Percentiles rank a stretch among this genome's conserved stretches.
phyloP scores from a whole-genome alignment of 225 moss, liverwort and hornwort species.

The Physcomitrellopsis africana region DNA sequence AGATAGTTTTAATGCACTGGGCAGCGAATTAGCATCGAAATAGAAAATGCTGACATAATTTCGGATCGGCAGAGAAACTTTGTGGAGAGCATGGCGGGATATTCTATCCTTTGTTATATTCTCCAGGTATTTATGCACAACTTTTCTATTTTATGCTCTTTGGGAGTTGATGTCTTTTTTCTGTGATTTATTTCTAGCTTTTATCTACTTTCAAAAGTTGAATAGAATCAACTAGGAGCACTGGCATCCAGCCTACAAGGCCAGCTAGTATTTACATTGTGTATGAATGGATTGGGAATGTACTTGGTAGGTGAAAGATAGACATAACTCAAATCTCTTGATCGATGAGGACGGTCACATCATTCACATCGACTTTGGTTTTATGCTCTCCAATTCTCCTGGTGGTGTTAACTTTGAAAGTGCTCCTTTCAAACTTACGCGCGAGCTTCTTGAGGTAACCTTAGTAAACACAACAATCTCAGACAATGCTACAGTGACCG shows the following conservation, averaged over 20 bases:
- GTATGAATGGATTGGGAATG: conserved; percentile 9
- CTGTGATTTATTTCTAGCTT: not conserved
- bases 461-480: conserved; percentile 2
- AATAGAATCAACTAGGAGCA: conserved; percentile 19
- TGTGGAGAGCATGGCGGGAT: conserved; percentile 99
- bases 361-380: conserved; percentile 98
- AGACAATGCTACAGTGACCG: conserved; percentile 5
- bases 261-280: no score
- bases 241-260: not conserved
- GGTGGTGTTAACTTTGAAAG: conserved; percentile 99
- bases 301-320: conserved; percentile 82
- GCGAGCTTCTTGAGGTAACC: conserved; percentile 94
- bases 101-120: conserved; percentile 95
- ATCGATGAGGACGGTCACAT: conserved; percentile 98
- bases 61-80: conserved; percentile 85
- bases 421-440: conserved; percentile 98
- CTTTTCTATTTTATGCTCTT: not conserved
- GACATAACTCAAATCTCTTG: conserved; percentile 93
- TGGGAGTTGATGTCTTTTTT: not conserved
- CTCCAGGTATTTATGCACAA: conserved; percentile 71
- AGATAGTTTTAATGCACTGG: conserved; percentile 19
- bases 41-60: conserved; percentile 22
- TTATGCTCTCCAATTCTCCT: conserved; percentile 98
- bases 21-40: conserved; percentile 14
- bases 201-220: conserved; percentile 20